Evolutionary conservation across 2,329 filamentous ascomycete species (phyloP).

Genomic region (Aureobasidium zeae): DNA sequence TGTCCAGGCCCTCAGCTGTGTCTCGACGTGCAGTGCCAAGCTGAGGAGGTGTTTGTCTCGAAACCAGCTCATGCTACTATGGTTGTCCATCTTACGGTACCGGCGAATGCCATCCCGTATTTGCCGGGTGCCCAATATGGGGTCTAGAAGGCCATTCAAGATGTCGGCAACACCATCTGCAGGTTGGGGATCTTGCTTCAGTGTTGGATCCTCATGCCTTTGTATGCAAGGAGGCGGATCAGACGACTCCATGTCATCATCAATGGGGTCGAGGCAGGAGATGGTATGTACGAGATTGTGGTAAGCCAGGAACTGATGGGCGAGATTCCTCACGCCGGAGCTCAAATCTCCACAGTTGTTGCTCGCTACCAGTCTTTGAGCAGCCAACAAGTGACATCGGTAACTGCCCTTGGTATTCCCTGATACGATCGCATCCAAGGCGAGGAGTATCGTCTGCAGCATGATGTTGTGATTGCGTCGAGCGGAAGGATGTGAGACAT

Average conservation of each 20-base stretch:
- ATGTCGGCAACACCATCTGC: background rate
- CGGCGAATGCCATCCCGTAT: conserved; percentile 65
- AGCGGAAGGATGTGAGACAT: conserved; percentile 13
- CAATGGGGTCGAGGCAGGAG: conserved; percentile 40
- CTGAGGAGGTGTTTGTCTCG: conserved; percentile 67
- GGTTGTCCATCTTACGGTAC: conserved; percentile 51
- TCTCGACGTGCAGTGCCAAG: conserved; percentile 66
- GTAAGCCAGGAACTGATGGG: conserved; percentile 74
- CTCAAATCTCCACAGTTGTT: conserved; percentile 44
- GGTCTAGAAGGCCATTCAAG: conserved; percentile 51
- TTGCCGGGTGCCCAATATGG: conserved; percentile 68
- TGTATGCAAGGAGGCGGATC: too few relatives aligned
- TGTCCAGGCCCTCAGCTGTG: conserved; percentile 63
- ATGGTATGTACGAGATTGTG: conserved; percentile 55
- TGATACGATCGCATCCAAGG: conserved; percentile 52
- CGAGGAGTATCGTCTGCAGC: conserved; percentile 50
- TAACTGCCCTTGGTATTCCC: conserved; percentile 60
- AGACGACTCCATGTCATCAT: conserved; percentile 18
- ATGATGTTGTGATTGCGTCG: conserved; percentile 43
- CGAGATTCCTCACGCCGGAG: conserved; percentile 61
- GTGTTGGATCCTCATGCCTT: conserved; percentile 32
- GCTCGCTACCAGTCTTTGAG: conserved; percentile 58
- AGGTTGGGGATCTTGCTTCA: conserved; percentile 24
- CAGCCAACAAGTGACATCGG: conserved; percentile 67
- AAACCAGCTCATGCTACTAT: conserved; percentile 53